Evolutionary conservation across 306 rosid species (phyloP).

Genomic region (Castanospermum australe): DNA sequence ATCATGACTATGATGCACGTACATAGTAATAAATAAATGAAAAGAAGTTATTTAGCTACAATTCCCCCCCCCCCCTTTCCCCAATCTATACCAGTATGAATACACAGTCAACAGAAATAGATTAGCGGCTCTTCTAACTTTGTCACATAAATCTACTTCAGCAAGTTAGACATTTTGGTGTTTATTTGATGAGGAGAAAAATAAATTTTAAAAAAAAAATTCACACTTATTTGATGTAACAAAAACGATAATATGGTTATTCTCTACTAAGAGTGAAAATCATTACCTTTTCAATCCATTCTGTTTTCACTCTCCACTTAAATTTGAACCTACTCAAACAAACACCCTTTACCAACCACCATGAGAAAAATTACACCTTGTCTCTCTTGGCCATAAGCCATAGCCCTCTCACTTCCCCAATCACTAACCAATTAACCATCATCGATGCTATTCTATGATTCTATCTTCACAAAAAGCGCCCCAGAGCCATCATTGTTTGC

Average conservation of each 20-base stretch:
- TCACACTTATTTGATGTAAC: no score
- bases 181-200: no score
- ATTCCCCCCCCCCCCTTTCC: no score
- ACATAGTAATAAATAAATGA: background rate
- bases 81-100: background rate
- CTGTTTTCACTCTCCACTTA: background rate
- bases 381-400: background rate
- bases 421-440: background rate
- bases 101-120: background rate
- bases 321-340: background rate
- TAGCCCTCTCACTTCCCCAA: background rate
- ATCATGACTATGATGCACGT: no score
- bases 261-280: no score
- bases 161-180: background rate
- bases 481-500: background rate
- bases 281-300: background rate
- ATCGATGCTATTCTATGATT: slow-evolving; percentile 1
- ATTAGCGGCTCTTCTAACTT: background rate
- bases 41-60: background rate
- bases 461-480: background rate
- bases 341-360: background rate
- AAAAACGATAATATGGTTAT: no score
- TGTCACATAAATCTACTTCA: background rate
- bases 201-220: no score
- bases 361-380: background rate